A percentile compares a stretch with the other conserved stretches of the same genome.
These are phyloP conservation scores for Ophiostoma himal-ulmi DNA, from an alignment of 2,329 filamentous ascomycete genomes.

Conservation along the genomic window DNA sequence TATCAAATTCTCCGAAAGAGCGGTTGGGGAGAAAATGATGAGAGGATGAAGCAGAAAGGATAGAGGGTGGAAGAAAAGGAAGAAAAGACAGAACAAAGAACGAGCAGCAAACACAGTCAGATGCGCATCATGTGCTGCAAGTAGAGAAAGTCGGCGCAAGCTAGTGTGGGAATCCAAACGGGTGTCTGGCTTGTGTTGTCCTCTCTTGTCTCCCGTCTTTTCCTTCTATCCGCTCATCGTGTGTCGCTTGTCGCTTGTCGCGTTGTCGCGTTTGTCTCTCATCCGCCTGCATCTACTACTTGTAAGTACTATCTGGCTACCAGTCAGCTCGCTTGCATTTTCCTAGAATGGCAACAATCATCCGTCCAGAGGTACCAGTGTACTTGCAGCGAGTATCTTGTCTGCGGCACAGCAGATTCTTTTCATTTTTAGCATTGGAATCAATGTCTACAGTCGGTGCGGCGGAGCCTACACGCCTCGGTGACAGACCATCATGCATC, in stretches of 20 bases:
- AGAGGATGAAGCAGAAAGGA: too few species aligned
- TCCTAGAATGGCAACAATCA: conserved; percentile 1
- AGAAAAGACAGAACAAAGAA: neutral
- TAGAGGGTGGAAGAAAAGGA: too few species aligned
- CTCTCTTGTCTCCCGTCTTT: too few species aligned
- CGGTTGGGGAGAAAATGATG: neutral
- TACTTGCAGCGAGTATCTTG: neutral
- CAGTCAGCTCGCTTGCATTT: conserved; percentile 2
- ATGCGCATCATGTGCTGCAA: neutral
- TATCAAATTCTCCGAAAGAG: neutral
- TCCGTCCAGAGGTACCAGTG: neutral
- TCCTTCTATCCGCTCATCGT: neutral
- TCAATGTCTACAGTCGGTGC: too few species aligned
- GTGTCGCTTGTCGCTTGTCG: neutral
- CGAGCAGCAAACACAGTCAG: neutral
- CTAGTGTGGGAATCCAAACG: too few species aligned
- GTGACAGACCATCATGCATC: neutral
- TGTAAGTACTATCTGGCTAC: neutral
- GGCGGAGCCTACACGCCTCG: neutral
- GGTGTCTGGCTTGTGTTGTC: too few species aligned
- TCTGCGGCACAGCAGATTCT: neutral
- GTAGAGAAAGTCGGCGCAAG: neutral
- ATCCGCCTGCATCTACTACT: neutral
- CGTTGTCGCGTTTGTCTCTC: neutral
- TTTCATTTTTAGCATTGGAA: neutral